Conservation (phyloP, 495 filamentous ascomycete genomes). For the Clavariopsis aquatica region DNA sequence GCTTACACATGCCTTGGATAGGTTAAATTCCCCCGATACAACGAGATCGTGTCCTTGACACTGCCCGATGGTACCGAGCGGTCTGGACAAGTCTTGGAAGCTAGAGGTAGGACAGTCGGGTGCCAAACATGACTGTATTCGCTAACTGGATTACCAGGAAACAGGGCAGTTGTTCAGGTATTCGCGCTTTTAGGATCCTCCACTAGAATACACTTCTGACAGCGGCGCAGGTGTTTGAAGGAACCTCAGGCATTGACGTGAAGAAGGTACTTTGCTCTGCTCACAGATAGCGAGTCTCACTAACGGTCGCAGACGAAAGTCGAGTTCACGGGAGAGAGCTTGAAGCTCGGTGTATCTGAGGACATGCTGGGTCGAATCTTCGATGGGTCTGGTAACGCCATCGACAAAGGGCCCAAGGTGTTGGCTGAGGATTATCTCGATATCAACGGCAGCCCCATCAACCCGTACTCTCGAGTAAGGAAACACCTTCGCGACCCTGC, state of each 20-base stretch:
- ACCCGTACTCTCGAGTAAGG: constrained; percentile 90
- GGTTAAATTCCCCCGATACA: constrained; percentile 97
- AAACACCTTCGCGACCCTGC: neutral
- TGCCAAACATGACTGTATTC: neutral
- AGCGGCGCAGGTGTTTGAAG: constrained; percentile 82
- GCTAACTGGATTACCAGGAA: constrained; percentile 57
- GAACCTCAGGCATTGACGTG: constrained; percentile 94
- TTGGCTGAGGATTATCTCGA: constrained; percentile 96
- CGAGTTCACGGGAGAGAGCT: constrained; percentile 92
- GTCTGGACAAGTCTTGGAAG: constrained; percentile 94
- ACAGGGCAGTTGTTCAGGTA: constrained; percentile 89
- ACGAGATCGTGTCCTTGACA: constrained; percentile 96
- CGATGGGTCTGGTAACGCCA: constrained; percentile 93
- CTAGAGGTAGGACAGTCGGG: constrained; percentile 66
- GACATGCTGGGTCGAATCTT: constrained; percentile 99
- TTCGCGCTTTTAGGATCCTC: neutral
- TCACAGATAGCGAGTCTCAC: neutral
- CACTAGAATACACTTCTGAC: constrained; percentile 5
- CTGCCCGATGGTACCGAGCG: constrained; percentile 93
- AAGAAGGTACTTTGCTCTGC: constrained; percentile 71
- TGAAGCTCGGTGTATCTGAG: constrained; percentile 98
- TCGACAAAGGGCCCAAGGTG: constrained; percentile 98
- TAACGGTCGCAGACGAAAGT: constrained; percentile 72
- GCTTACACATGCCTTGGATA: constrained; percentile 44
- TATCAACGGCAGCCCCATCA: constrained; percentile 99